These are phyloP conservation scores for Ascochyta lentis DNA, from an alignment of 2,329 filamentous ascomycete genomes.

Conservation along the genomic window DNA sequence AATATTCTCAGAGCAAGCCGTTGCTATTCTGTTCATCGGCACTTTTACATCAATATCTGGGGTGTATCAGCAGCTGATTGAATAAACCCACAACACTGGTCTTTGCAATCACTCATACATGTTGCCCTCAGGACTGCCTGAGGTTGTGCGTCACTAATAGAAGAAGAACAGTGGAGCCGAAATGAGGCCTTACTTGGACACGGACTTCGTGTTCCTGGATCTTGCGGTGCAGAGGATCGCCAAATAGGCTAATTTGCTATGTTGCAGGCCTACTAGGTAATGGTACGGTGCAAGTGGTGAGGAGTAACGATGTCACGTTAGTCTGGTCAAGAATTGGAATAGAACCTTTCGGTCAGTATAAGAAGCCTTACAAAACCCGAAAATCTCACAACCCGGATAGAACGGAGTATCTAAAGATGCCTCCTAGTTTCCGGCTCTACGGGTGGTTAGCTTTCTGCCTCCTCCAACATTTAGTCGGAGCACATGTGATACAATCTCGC, in stretches of 20 bases:
- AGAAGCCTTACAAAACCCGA: background rate
- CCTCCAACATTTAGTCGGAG: background rate
- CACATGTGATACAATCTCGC: background rate
- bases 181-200: background rate
- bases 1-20: background rate
- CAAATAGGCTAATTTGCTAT: conserved; percentile 1
- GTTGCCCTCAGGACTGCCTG: no score
- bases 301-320: background rate
- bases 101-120: no score
- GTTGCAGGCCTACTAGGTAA: background rate
- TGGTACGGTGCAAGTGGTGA: background rate
- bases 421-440: background rate
- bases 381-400: no score
- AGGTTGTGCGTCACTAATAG: background rate
- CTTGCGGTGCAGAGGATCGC: background rate
- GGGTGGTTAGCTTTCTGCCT: background rate
- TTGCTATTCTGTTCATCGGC: background rate
- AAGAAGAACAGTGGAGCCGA: background rate
- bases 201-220: background rate
- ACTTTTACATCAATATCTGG: no score
- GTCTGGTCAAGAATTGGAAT: background rate
- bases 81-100: no score
- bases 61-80: no score
- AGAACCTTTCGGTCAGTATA: background rate
- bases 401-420: background rate